Evolutionary conservation across 805 yeast genomes (phyloP).

Genomic region (Monosporozyma unispora): DNA sequence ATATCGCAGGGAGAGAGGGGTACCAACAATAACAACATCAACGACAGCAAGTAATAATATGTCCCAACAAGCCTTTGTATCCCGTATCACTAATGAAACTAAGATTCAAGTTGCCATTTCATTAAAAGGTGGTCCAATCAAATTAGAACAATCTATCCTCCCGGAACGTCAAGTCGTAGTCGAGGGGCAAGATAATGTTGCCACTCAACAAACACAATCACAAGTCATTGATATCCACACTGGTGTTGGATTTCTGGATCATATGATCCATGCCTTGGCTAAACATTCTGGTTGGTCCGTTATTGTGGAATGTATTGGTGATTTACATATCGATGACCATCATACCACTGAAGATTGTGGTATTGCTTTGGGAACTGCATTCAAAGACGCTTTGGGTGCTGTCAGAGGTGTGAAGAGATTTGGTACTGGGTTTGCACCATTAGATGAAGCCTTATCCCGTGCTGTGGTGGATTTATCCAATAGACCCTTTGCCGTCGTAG

Average conservation of each 20-base stretch:
- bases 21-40: too few species aligned
- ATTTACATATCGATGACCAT: slow-evolving; percentile 92
- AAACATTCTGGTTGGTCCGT: slow-evolving; percentile 96
- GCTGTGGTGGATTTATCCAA: slow-evolving; percentile 95
- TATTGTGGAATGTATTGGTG: slow-evolving; percentile 84
- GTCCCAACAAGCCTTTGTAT: slow-evolving; percentile 30
- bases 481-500: slow-evolving; percentile 85
- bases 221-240: slow-evolving; percentile 78
- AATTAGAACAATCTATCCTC: slow-evolving; percentile 52
- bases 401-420: slow-evolving; percentile 87
- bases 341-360: slow-evolving; percentile 96
- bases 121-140: slow-evolving; percentile 76
- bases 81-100: slow-evolving; percentile 83
- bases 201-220: slow-evolving; percentile 57
- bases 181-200: slow-evolving; percentile 36
- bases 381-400: slow-evolving; percentile 81
- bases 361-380: slow-evolving; percentile 82
- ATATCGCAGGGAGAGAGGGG: too few species aligned
- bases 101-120: slow-evolving; percentile 78
- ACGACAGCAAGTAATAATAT: slow-evolving; percentile 1
- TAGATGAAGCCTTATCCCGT: slow-evolving; percentile 90
- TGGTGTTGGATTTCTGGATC: slow-evolving; percentile 93
- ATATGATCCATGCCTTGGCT: slow-evolving; percentile 94
- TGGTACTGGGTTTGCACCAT: slow-evolving; percentile 89
- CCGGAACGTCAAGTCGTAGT: slow-evolving; percentile 18